Base-by-base conservation (phyloP, 441 rosid genomes). In the Jatropha multifida region DNA sequence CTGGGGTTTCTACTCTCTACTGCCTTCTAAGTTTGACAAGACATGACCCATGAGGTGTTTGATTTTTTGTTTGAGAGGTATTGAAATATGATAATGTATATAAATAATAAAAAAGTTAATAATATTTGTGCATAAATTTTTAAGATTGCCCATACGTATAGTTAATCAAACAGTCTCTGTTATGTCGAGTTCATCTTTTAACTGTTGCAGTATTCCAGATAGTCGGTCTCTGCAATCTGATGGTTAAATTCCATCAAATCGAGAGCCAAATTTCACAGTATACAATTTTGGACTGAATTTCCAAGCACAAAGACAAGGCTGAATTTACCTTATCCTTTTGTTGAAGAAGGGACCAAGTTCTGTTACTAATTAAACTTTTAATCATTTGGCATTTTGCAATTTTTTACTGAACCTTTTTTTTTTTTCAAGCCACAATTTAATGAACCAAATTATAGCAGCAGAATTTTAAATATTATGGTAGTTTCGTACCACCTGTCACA, bases 21-120 rank as follows among this genome's bases (percentile, higher is more conserved):
- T 23, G 23, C 23, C 23, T 23, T 23, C 23, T 23, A 23, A 23
- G 23, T 23, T 23, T 0, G 23, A 23, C 23, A 23, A 23, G 0
- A 51, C 5, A 46, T 51, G 17, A 51, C 9, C 56, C 75, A 62
- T 40, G 26, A 77, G 67, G 55, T 76, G 73, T 79, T 70, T 82
- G 77, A 27, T 74, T 67, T 72, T 74, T 74, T 76, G 71, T 58
- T 42, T 72, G 77, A 77, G 83, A 63, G 79, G 26, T 71, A 76
- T 42, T 56, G 17, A 55, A 40, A 54, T 37, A 68, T 44, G 11
- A 17, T 20, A 49, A 26, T 68, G 59, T 69, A 42, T 23, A 23
- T 62, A 63, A 73, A 74, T 63, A 65, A 74, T 40, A 58, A 11
- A 51, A 10, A 52, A 55, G 11, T 27, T 5, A 41, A 48, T 3